Conservation (phyloP, 331 rosid species). For the Stylosanthes scabra region DNA sequence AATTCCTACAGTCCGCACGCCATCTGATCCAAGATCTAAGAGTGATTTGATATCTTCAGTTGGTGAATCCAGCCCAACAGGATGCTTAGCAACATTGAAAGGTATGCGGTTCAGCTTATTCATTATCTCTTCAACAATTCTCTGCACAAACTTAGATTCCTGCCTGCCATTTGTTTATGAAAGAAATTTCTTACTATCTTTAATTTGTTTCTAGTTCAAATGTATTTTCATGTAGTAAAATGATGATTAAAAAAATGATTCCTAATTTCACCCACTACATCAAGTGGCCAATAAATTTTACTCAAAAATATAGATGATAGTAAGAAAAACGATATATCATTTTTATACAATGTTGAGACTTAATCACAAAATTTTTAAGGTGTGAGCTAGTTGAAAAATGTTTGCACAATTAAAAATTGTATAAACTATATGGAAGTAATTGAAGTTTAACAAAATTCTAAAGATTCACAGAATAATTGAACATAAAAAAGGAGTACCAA, state of each 20-base stretch:
- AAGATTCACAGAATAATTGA: no score
- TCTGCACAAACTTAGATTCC: conserved; percentile 23
- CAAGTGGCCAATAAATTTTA: neutral
- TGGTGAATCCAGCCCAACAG: conserved; percentile 26
- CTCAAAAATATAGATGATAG: neutral
- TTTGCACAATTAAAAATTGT: no score
- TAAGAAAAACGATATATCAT: no score
- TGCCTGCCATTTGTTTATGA: conserved; percentile 12
- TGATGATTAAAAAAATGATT: no score
- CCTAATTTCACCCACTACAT: neutral
- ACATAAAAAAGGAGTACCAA: neutral
- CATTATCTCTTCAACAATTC: conserved; percentile 30
- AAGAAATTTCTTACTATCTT: neutral
- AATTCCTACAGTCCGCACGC: no score
- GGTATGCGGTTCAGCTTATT: conserved; percentile 10
- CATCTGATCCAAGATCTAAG: neutral
- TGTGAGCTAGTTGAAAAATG: no score
- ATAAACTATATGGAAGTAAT: no score
- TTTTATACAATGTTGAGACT: no score
- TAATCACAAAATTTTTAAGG: no score
- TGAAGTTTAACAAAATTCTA: no score
- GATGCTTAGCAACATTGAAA: conserved; percentile 24
- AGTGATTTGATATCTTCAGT: neutral
- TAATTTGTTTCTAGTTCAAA: no score
- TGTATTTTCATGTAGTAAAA: neutral